phyloP scores from a whole-genome alignment of 345 rosid species.

The Aquilaria sinensis region DNA sequence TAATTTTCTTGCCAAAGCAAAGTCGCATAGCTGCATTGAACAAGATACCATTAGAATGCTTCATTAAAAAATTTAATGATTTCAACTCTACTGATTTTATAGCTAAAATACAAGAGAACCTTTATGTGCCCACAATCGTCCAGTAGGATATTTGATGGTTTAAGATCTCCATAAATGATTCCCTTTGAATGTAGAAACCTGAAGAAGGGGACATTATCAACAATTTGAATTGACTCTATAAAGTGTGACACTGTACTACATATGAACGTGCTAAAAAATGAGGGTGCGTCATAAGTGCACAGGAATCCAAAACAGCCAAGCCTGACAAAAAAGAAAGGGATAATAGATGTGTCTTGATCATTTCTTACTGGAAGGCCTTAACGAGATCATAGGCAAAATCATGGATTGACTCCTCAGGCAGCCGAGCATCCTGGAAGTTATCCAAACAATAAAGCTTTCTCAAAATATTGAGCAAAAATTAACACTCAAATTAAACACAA shows the following conservation, averaged over 20 bases:
- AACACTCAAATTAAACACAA: not conserved
- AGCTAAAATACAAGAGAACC: constrained; percentile 32
- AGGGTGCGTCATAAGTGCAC: not conserved
- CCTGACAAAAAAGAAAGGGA: constrained; percentile 9
- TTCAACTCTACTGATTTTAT: constrained; percentile 10
- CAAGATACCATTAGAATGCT: not conserved
- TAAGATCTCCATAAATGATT: constrained; percentile 84
- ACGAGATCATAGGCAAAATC: constrained; percentile 73
- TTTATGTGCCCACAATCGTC: constrained; percentile 90
- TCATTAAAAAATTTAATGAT: constrained; percentile 6
- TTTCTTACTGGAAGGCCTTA: constrained; percentile 75
- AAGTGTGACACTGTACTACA: no score
- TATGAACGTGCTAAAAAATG: constrained; percentile 5
- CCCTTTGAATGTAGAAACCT: constrained; percentile 91
- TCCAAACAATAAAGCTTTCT: constrained; percentile 8
- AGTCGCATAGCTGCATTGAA: constrained; percentile 86
- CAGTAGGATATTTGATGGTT: constrained; percentile 91
- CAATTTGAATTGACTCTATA: not conserved
- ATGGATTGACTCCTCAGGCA: constrained; percentile 91
- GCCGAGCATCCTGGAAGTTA: constrained; percentile 64
- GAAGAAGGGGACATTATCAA: constrained; percentile 14
- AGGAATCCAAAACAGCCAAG: not conserved
- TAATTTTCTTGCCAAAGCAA: constrained; percentile 85
- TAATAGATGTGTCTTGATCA: constrained; percentile 8
- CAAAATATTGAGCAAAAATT: not conserved